These are phyloP conservation scores for Botryosphaeria dothidea DNA, from an alignment of 2,329 filamentous ascomycete species.

Conservation along the genomic window DNA sequence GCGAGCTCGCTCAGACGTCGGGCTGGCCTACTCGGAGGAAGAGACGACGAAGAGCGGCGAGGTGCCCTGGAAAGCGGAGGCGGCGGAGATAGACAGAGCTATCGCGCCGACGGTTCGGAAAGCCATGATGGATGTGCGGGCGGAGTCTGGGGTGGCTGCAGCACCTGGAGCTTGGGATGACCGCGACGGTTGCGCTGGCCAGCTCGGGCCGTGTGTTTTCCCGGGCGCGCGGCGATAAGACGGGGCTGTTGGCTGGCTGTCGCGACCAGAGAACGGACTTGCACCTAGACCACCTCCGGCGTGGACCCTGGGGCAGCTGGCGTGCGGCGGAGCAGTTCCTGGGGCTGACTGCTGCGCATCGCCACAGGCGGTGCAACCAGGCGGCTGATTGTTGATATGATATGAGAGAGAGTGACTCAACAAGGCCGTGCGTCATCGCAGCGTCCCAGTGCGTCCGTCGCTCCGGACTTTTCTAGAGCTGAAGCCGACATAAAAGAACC, in stretches of 20 bases:
- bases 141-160: constrained; percentile 21
- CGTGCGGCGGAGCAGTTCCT: neutral
- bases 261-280: too few species aligned
- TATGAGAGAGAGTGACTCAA: constrained; percentile 4
- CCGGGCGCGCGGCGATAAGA: constrained; percentile 18
- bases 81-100: constrained; percentile 51
- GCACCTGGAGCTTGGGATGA: constrained; percentile 17
- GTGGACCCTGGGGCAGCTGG: neutral
- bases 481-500: neutral
- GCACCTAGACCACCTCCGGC: neutral
- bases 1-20: neutral
- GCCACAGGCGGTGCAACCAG: neutral
- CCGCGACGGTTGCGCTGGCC: constrained; percentile 22
- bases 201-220: constrained; percentile 22
- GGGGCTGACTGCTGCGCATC: neutral
- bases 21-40: constrained; percentile 63
- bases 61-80: constrained; percentile 77
- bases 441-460: neutral
- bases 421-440: constrained; percentile 14
- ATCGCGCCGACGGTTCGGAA: constrained; percentile 51
- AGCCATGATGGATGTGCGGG: constrained; percentile 33
- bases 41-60: constrained; percentile 90
- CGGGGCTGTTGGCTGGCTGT: neutral
- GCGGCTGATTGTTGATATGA: neutral
- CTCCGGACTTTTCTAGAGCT: constrained; percentile 6